Conservation (phyloP, 2,329 filamentous ascomycete genomes). For the Boeremia exigua region DNA sequence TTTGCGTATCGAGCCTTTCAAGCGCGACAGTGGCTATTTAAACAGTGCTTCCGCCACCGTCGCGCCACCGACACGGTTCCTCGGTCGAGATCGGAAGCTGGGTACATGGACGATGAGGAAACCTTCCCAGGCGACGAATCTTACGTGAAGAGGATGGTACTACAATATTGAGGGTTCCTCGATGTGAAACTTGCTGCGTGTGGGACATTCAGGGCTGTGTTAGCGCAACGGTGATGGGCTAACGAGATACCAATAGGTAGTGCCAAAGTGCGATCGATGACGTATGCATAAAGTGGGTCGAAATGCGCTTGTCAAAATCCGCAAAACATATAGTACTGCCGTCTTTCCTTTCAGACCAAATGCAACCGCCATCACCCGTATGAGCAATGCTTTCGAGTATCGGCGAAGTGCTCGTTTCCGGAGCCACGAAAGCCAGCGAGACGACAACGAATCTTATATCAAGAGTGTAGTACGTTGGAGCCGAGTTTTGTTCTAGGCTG, state of each 20-base stretch:
- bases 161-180: too few relatives aligned
- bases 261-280: background rate
- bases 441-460: constrained; percentile 31
- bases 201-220: too few relatives aligned
- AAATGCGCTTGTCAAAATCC: too few relatives aligned
- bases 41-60: background rate
- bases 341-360: background rate
- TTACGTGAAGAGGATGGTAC: too few relatives aligned
- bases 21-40: too few relatives aligned
- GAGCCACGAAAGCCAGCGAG: background rate
- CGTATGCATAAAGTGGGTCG: background rate
- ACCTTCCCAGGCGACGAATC: background rate
- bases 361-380: background rate
- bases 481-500: background rate
- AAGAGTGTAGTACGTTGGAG: background rate
- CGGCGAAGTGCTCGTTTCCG: background rate
- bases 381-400: background rate
- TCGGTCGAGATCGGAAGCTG: background rate
- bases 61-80: background rate
- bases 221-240: background rate
- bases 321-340: too few relatives aligned
- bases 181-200: too few relatives aligned
- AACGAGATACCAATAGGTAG: background rate
- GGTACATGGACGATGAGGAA: background rate
- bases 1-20: too few relatives aligned